A percentile compares a stretch with the other conserved stretches of the same genome.
phyloP scores from a whole-genome alignment of 352 stramenopile species.

The Pilasporangium apinafurcum region DNA sequence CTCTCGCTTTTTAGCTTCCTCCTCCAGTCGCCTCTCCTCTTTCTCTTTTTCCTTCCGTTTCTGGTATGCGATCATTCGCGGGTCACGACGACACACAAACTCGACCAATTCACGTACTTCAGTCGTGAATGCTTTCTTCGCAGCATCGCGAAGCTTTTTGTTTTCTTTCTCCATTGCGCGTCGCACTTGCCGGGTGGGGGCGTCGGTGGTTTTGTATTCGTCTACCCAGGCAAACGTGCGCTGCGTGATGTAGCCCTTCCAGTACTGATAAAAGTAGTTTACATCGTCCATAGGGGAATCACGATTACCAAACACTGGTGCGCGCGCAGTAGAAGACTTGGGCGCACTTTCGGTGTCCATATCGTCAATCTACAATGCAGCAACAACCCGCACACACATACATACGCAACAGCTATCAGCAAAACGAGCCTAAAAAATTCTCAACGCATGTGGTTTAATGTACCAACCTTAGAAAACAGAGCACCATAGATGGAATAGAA shows the following conservation, averaged over 20 bases:
- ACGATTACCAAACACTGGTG: conserved; percentile 43
- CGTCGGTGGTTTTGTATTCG: conserved; percentile 79
- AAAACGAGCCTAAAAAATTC: background rate
- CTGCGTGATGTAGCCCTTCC: conserved; percentile 67
- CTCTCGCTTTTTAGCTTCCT: conserved; percentile 48
- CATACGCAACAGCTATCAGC: background rate
- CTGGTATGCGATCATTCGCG: conserved; percentile 53
- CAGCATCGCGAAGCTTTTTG: conserved; percentile 76
- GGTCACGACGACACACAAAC: conserved; percentile 76
- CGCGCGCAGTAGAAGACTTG: conserved; percentile 3
- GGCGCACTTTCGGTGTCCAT: conserved; percentile 35
- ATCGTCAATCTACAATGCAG: conserved; percentile 59
- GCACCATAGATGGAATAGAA: conserved; percentile 75
- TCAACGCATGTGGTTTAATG: background rate
- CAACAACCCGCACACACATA: background rate
- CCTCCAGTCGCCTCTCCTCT: conserved; percentile 27
- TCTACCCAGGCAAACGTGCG: conserved; percentile 75
- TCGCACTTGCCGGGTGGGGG: conserved; percentile 64
- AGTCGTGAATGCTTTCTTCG: conserved; percentile 67
- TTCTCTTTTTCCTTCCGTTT: conserved; percentile 69
- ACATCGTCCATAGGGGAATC: conserved; percentile 42
- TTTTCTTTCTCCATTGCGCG: conserved; percentile 88
- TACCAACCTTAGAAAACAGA: conserved; percentile 59
- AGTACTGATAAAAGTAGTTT: conserved; percentile 73
- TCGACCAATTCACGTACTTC: conserved; percentile 81